Base-by-base conservation (phyloP, 495 filamentous ascomycete species). In the Trichoderma erinaceum region DNA sequence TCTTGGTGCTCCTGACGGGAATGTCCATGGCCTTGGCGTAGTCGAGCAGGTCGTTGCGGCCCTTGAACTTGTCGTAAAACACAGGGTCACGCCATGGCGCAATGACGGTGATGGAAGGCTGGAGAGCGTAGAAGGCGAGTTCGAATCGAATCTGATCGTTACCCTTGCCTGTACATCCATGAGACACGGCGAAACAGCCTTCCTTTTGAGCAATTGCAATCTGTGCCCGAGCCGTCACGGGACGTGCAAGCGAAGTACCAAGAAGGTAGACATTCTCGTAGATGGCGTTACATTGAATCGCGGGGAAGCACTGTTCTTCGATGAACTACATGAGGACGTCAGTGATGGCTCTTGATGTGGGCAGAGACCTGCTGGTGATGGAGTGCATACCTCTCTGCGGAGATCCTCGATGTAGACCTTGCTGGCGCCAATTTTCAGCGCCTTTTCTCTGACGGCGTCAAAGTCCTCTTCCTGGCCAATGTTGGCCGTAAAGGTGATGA, bases 71-170 rank as follows among this genome's bases (percentile, higher is more conserved):
- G 72, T 91, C 80, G 82, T 87, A 92, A 85, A 98, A 97, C 73
- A 88, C 86, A 63, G 90, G 89, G 64, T 91, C 81, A 70, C 94
- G 83, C 93, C 94, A 97, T 35, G 92, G 94, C 61, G 93, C 92
- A 76, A 96, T 92, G 79, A 96, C 85, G 79, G 92, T 90, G 80
- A 94, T 91, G 63, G 80, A 79, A 67, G 91, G 91, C 78, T 93
- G 84, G 71, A 89, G 80, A 68, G 90, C 89, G 74, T 79, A 78
- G 70, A 66, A 66, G 35, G 64, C 64, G 18, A 66, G 64, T n/a
- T 66, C 64, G 41, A 66, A 66, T 3, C 64, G 64, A 13, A 66
- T 25, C 38, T 66, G 64, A 6, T 66, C 64, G 64, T 66, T 66
- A n/a, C 64, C 64, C 64, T 66, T 66, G 64, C 64, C 64, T 21